Evolutionary conservation across 768 basidiomycete genomes (phyloP), one percentile per base, ranked within the genome.

Genomic region (Tephrocybe rancida): DNA sequence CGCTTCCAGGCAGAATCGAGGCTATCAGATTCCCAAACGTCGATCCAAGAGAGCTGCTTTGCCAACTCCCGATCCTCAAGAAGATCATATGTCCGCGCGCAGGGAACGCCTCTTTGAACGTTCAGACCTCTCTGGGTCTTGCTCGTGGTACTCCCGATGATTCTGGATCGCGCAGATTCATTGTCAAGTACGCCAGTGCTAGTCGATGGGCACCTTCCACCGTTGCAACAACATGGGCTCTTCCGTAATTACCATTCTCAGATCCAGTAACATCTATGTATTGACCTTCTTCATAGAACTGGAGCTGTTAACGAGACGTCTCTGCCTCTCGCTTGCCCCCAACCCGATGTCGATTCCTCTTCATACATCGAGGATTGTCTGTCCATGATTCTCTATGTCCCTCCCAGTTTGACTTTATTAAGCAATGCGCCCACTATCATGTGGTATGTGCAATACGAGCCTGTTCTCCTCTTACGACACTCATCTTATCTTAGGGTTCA

Each of bases 311-410:
- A 88, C 64, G 70, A 73, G 10, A 73, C 84, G 0, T 70, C 69
- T 8, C 71, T 90, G 27, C 91, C 92, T 18, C 75, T 85, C 3
- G 78, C 83, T 7, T 95, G 92, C 65, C 86, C 89, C 8, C 93
- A 94, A 66, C 70, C 72, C 41, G 70, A 60, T 55, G 70, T 82
- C 11, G 73, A 79, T 60, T 56, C 74, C 26, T 80, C 81, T n/a
- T 64, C 68, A 4, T 80, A 71, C 69, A 78, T 75, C 1, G 93
- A 95, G 67, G 90, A 95, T 66, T 96, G 93, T 66, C 75, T 96
- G 42, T 92, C 85, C 19, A 83, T 92, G 75, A 71, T 89, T 22
- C 73, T 88, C 26, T 93, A 90, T 64, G 82, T 86, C 2, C 90
- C 89, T 5, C 67, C 73, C 6, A 64, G 73, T 1, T 73, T 70